Evolutionary conservation across 192 early-diverging fungal genomes (phyloP), one percentile per base, ranked within the genome.

Genomic region (Umbelopsis ramanniana): DNA sequence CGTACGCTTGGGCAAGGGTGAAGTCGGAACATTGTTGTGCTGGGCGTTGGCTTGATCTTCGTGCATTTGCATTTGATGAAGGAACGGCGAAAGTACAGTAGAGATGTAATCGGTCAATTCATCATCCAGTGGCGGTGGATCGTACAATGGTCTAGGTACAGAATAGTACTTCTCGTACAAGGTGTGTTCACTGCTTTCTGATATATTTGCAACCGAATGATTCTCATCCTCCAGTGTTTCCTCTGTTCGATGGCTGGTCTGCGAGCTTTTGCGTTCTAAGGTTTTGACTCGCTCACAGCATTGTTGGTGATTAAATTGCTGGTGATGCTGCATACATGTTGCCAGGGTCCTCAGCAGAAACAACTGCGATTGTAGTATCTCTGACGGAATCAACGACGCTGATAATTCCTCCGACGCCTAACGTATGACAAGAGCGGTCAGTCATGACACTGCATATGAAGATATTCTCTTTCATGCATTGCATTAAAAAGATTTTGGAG

Each of bases 331-430:
- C 89, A 94, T 91, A 78, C 93, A 94, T 60, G 89, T 87, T 8
- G 92, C 92, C 35, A 96, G 75, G 37, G 96, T 83, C 53, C 92
- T 87, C 67, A 95, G 85, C n/a, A 96, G 79, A 75, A 94, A 93
- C 15, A 94, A 81, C 78, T 95, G 94, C 24, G 94, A 94, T 72
- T 97, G 92, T 72, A 94, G 35, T 37, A 63, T 63, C 26, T 63
- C 57, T 37, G 57, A 63, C 15, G 57, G 86, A 22, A 88, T 63
- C 33, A 63, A 63, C 3, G 57, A 63, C 17, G 57, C 57, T 63
- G 57, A 63, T 19, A 63, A 63, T 35, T 63, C 57, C 57, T 63
- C 57, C 33, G 57, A 63, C 26, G 57, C 57, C 57, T 63, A 63
- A 37, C 33, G 57, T 37, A 33, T 37, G 57, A 63, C 26, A 37